Base-by-base conservation (phyloP, 805 yeast genomes). In the Candida peoriensis region DNA sequence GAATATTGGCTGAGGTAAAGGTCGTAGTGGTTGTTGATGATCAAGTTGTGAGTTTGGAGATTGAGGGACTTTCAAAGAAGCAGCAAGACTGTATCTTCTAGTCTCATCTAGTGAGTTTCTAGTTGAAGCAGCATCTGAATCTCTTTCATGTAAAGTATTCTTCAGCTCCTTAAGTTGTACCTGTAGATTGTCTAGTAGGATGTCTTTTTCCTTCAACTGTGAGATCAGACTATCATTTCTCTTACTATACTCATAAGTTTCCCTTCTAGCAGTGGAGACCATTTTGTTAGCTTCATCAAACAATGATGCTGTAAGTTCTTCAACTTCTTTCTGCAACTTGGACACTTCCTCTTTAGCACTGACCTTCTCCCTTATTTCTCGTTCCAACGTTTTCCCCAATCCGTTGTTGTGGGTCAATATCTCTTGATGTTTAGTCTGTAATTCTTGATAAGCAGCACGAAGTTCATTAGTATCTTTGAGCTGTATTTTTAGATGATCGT, bases 231-330 rank as follows among this genome's bases (percentile, higher is more conserved):
- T 76, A 22, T 70, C 61, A 47, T 82, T 82, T 44, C 78, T 75
- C 32, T 73, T 58, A 46, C 78, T 76, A 41, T 66, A 66, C 22
- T 74, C 76, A 50, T 78, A 70, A 5, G 79, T 72, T 37, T 80
- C 82, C 34, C 76, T 68, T 40, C 84, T 74, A 0, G 95, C 95
- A 42, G 78, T 75, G 32, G 81, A 76, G 6, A 86, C 96, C 85
- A 85, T 84, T 32, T 72, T 70, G 53, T 86, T 86, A 11, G 96
- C 96, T 52, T 87, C 93, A 42, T 76, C 81, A 52, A 86, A 86
- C 21, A 86, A 60, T 2, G 88, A 76, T 2, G 80, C 85, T 1
- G 88, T 75, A 30, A 86, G 60, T 25, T 85, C 95, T 51, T 84
- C 93, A 24, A 86, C 82, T 53, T 86, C 96, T 21, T 69, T 74